Conservation (phyloP, 805 yeast species). For the Debaryomyces tyrocola region DNA sequence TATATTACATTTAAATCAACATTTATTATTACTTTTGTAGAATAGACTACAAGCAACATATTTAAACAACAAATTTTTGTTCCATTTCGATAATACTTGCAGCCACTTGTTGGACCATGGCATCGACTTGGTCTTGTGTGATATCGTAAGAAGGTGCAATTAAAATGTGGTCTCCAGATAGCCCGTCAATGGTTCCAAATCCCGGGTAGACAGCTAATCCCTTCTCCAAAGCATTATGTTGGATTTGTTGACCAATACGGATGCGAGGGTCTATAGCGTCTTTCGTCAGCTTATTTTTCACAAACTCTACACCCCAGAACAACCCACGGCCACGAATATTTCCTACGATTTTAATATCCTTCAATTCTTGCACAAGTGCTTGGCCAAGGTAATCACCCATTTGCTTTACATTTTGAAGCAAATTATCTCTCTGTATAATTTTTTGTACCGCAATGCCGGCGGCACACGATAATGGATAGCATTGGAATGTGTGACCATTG, state of each 20-base stretch:
- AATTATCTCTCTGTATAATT: constrained; percentile 29
- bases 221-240: constrained; percentile 35
- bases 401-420: constrained; percentile 40
- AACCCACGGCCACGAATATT: constrained; percentile 65
- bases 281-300: constrained; percentile 51
- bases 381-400: constrained; percentile 46
- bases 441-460: constrained; percentile 28
- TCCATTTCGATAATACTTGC: no score
- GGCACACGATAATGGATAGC: constrained; percentile 25
- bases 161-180: constrained; percentile 44
- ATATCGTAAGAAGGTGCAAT: constrained; percentile 47
- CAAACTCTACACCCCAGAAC: constrained; percentile 59
- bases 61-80: no score
- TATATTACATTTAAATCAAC: no score
- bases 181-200: constrained; percentile 33
- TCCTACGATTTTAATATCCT: constrained; percentile 37
- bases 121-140: constrained; percentile 37
- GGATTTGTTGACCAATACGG: constrained; percentile 38
- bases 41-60: no score
- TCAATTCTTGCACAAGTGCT: constrained; percentile 16
- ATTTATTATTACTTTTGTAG: no score
- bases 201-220: constrained; percentile 50
- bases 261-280: constrained; percentile 41
- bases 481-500: constrained; percentile 27
- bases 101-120: constrained; percentile 20